phyloP scores from a whole-genome alignment of 768 basidiomycete genomes.

The Cyathus striatus region DNA sequence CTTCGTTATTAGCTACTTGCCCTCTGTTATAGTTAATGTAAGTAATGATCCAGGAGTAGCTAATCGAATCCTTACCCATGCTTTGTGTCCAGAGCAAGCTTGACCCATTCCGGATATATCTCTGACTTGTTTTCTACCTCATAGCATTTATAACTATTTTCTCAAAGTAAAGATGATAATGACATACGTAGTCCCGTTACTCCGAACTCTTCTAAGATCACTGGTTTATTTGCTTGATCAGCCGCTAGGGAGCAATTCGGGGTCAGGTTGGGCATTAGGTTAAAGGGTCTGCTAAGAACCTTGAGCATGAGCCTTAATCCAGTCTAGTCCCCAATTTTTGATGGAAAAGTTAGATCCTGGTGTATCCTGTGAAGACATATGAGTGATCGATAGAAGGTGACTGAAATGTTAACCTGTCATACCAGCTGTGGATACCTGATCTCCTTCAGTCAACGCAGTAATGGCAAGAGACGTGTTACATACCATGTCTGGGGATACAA shows the following conservation, averaged over 20 bases:
- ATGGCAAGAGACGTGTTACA: neutral
- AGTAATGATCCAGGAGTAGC: neutral
- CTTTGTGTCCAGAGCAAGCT: slow-evolving; percentile 39
- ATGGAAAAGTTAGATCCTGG: slow-evolving; percentile 45
- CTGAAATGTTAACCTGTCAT: slow-evolving; percentile 3
- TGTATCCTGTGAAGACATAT: slow-evolving; percentile 24
- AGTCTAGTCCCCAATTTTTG: slow-evolving; percentile 47
- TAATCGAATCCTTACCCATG: slow-evolving; percentile 34
- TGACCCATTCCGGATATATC: slow-evolving; percentile 48
- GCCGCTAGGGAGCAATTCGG: slow-evolving; percentile 29
- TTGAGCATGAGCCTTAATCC: slow-evolving; percentile 52
- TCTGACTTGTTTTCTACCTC: slow-evolving; percentile 44
- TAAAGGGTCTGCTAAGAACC: slow-evolving; percentile 18
- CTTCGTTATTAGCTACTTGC: slow-evolving; percentile 13
- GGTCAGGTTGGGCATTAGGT: neutral
- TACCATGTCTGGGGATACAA: slow-evolving; percentile 40
- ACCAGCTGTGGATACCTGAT: slow-evolving; percentile 32
- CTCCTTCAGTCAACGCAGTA: neutral
- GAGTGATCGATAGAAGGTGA: neutral
- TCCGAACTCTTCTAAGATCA: slow-evolving; percentile 63
- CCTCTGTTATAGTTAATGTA: slow-evolving; percentile 13
- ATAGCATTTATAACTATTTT: too few relatives aligned
- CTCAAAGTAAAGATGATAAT: neutral
- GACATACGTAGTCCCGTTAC: slow-evolving; percentile 34
- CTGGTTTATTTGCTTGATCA: slow-evolving; percentile 49